Percentiles rank a stretch among this genome's conserved stretches.
These are phyloP conservation scores for Dendrobium huoshanense DNA, from an alignment of 106 monocot species.

Conservation along the genomic window DNA sequence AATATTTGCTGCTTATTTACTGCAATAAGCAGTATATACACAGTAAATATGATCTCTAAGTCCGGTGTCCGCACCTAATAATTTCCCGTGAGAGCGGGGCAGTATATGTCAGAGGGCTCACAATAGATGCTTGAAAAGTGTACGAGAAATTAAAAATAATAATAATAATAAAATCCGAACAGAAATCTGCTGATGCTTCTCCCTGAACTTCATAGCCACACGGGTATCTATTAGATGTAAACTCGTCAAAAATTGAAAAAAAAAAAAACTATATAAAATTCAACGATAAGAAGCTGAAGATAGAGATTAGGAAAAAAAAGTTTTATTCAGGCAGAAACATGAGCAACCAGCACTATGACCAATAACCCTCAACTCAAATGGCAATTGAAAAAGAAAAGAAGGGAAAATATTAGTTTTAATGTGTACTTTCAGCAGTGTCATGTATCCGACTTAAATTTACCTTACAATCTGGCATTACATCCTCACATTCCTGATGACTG, in stretches of 20 bases:
- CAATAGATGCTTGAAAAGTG: no score
- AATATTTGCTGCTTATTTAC: no score
- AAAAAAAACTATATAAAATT: not conserved
- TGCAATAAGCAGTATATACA: no score
- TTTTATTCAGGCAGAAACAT: slow-evolving; percentile 11
- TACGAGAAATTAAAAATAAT: no score
- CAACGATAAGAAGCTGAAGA: not conserved
- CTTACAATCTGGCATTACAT: slow-evolving; percentile 11
- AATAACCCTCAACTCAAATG: slow-evolving; percentile 9
- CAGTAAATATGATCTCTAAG: no score
- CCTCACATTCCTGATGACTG: slow-evolving; percentile 1
- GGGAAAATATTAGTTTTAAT: slow-evolving; percentile 2
- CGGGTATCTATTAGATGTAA: not conserved
- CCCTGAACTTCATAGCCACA: not conserved
- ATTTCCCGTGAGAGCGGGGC: no score
- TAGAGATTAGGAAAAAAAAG: slow-evolving; percentile 4
- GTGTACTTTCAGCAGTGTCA: slow-evolving; percentile 12
- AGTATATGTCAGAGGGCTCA: no score
- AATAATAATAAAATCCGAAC: no score
- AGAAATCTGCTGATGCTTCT: no score
- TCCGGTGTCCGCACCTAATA: no score
- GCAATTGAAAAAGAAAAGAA: not conserved
- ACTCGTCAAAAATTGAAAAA: no score
- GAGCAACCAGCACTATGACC: not conserved
- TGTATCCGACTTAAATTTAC: slow-evolving; percentile 14